Evolutionary conservation across 2,329 filamentous ascomycete species (phyloP), one percentile per base, ranked within the genome.

Genomic region (Trichoderma pleuroti): DNA sequence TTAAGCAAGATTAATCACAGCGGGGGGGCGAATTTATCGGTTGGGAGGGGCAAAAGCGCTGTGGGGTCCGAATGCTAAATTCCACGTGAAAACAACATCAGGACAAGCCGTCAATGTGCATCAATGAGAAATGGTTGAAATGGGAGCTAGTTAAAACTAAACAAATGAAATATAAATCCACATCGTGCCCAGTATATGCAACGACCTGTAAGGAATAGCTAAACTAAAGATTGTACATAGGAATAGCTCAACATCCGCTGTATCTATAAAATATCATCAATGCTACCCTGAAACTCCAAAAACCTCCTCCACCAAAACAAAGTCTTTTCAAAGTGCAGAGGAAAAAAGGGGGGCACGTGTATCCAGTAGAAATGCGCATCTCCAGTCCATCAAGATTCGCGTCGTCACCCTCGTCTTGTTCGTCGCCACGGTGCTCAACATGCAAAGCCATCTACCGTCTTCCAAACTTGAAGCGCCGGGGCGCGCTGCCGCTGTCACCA

Each of bases 271-370:
- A 52, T 30, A 61, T 59, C 56, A 59, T 42, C 18, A 34, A 59
- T 57, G 39, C 39, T 68, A 68, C 65, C 65, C 65, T 68, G 26
- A 36, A 68, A 49, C 39, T 52, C 65, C 54, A n/a, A 5, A 57
- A 30, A 34, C 30, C 28, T 24, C 36, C 26, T 34, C 56, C n/a
- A 26, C n/a, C 5, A 60, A 60, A 49, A 28, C 30, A 60, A 14
- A 7, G 16, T 28, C n/a, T 68, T 60, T 36, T 18, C 57, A 46
- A 46, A 36, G 36, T 30, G 36, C 4, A 59, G 54, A 39, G 30
- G 21, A 32, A 56, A 34, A 32, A 30, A 56, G 28, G 34, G 34
- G 30, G 24, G 26, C 7, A 10, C 36, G 18, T 18, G 8, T 60
- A 34, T 59, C 54, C 36, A 49, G 32, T 14, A n/a, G 9, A 49